Evolutionary conservation across 306 rosid species (phyloP), one percentile per base, ranked within the genome.

Genomic region (Pyrus communis): DNA sequence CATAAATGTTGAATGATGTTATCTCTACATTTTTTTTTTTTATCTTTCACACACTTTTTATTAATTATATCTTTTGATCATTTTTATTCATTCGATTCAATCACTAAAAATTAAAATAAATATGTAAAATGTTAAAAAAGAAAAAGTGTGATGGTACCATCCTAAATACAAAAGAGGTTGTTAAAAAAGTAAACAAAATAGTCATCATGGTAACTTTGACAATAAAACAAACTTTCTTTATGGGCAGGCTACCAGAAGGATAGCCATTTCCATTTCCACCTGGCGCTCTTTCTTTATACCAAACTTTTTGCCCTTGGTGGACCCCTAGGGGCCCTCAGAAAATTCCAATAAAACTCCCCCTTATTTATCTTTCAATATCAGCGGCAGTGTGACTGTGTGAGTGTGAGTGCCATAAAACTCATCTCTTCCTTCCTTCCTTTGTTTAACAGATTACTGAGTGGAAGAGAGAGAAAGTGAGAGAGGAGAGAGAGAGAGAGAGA

Each of bases 11-110:
- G 9, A 7, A 35, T 35, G 42, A 7, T 35, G 2, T 2, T 35
- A 1, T 35, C 0, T 35, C 7, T 35, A 35, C 2, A 7, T 0
- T 0, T 7, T 7, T 0, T 7, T 7, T 35, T 7, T 35, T 35
- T 35, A 35, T 35, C 42, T 35, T 35, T 35, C 9, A 35, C 9
- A 35, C 0, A 7, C 0, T 35, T 7, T 35, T 35, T 35, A 2
- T 35, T 35, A 35, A 35, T 35, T 35, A 35, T 35, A 35, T 7
- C 0, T 35, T 35, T 35, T 7, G 10, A 35, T 35, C 2, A 2
- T 35, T 35, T 7, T 35, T 35, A 35, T 35, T 35, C 2, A 1
- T 35, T 35, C 9, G 9, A 35, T 7, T 35, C 42, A 35, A 35
- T 2, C 1, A 7, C 0, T 35, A 35, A 35, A 35, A 35, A 7